Evolutionary conservation across 306 rosid species (phyloP).

Genomic region (Calophaca sinica): DNA sequence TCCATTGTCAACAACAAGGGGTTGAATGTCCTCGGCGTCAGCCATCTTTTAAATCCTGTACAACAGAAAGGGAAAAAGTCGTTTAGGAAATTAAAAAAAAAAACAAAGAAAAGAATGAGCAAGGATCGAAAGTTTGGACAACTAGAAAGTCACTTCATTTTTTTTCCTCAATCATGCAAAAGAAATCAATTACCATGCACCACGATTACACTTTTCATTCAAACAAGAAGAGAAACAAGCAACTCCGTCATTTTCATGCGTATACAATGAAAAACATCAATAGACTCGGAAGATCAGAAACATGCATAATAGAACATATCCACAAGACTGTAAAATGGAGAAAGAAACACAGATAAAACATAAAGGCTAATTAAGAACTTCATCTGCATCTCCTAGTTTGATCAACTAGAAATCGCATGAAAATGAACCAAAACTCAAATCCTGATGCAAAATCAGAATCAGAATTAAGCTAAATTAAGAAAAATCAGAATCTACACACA

Average conservation of each 20-base stretch:
- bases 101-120: neutral
- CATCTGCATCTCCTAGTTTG: neutral
- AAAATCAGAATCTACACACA: conserved; percentile 3
- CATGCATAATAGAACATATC: conserved; percentile 8
- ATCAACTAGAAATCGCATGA: conserved; percentile 11
- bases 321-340: neutral
- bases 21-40: conserved; percentile 70
- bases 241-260: conserved; percentile 18
- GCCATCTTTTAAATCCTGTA: conserved; percentile 57
- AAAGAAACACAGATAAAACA: neutral
- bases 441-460: conserved; percentile 34
- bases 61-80: neutral
- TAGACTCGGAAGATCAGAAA: conserved; percentile 38
- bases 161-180: conserved; percentile 18
- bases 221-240: neutral
- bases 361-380: neutral
- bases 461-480: conserved; percentile 3
- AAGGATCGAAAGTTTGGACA: neutral
- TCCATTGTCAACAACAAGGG: conserved; percentile 75
- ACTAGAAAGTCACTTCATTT: neutral
- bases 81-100: neutral
- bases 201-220: neutral
- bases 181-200: neutral
- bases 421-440: neutral
- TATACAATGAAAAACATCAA: neutral